These are phyloP conservation scores for Dalechampia spathulata DNA, from an alignment of 441 rosid genomes.

Conservation along the genomic window DNA sequence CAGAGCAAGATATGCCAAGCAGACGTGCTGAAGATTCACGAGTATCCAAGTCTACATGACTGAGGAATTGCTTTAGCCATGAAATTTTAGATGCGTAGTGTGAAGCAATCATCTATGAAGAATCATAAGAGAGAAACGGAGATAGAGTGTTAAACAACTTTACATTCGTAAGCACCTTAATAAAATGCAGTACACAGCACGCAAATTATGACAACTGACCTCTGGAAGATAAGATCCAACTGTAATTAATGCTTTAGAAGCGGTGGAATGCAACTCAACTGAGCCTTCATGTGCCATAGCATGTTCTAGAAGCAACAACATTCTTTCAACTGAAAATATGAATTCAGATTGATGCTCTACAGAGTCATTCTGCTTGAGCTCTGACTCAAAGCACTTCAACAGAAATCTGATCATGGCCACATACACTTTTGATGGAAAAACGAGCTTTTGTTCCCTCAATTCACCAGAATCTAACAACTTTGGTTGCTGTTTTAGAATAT, in stretches of 20 bases:
- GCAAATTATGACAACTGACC: conserved; percentile 35
- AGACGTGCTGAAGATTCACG: conserved; percentile 93
- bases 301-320: conserved; percentile 85
- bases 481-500: conserved; percentile 78
- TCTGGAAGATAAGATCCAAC: conserved; percentile 79
- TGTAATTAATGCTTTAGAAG: conserved; percentile 71
- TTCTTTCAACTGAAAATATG: conserved; percentile 49
- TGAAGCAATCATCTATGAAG: conserved; percentile 59
- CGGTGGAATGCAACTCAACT: conserved; percentile 76
- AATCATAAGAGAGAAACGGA: conserved; percentile 10
- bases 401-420: conserved; percentile 73
- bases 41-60: conserved; percentile 73
- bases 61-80: conserved; percentile 81
- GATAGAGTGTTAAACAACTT: background rate
- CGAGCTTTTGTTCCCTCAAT: conserved; percentile 67
- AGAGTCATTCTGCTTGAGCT: conserved; percentile 48
- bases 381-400: conserved; percentile 81
- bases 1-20: conserved; percentile 90
- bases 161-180: background rate
- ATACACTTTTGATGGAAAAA: conserved; percentile 70
- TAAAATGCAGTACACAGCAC: conserved; percentile 8
- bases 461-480: conserved; percentile 61
- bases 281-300: conserved; percentile 85
- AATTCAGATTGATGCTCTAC: conserved; percentile 50
- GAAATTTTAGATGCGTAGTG: conserved; percentile 54